Conservation (phyloP, 106 monocot genomes). For the Dendrobium officinale region DNA sequence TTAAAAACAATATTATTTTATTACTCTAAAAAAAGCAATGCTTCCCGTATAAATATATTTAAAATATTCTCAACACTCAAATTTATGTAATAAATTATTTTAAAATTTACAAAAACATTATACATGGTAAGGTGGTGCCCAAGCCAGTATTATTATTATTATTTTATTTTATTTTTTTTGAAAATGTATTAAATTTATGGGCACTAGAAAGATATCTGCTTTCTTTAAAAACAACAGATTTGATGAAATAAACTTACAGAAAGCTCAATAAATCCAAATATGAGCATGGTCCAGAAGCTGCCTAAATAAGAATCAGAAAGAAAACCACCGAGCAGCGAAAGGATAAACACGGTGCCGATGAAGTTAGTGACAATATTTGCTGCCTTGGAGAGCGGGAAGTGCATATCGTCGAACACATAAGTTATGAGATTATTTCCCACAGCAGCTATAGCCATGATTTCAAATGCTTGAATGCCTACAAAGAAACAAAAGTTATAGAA, state of each 20-base stretch:
- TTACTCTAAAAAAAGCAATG: not conserved
- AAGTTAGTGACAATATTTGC: conserved; percentile 97
- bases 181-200: not conserved
- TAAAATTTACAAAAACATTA: too few relatives aligned
- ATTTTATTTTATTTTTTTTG: too few relatives aligned
- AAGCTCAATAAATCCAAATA: conserved; percentile 89
- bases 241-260: conserved; percentile 41
- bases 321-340: conserved; percentile 88
- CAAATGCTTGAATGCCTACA: conserved; percentile 84
- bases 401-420: conserved; percentile 96
- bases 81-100: too few relatives aligned
- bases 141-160: not conserved
- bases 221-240: too few relatives aligned
- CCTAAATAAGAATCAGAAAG: conserved; percentile 95
- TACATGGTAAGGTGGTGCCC: not conserved
- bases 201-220: too few relatives aligned
- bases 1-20: not conserved
- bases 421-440: conserved; percentile 98
- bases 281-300: conserved; percentile 91
- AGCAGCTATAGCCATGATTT: conserved; percentile 96
- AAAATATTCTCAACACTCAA: too few relatives aligned
- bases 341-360: conserved; percentile 82
- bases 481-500: not conserved
- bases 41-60: not conserved
- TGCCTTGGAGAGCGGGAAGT: conserved; percentile 67